Conservation (phyloP, 805 yeast genomes). For the Starmera quercuum region DNA sequence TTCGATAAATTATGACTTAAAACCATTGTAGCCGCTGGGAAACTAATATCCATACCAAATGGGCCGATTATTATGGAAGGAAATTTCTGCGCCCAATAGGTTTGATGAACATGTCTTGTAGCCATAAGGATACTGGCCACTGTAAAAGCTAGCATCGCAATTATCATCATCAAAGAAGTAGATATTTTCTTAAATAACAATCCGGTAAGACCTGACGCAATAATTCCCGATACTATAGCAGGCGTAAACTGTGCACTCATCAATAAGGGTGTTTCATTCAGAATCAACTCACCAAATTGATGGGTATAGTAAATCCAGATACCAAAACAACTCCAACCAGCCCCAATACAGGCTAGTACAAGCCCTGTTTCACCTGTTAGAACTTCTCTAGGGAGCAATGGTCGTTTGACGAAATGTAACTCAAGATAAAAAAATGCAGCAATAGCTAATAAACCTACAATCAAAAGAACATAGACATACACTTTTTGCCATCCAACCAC, state of each 20-base stretch:
- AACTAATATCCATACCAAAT: conserved; percentile 64
- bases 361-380: conserved; percentile 35
- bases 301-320: conserved; percentile 52
- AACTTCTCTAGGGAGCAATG: conserved; percentile 40
- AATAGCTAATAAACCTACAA: conserved; percentile 35
- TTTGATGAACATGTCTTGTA: conserved; percentile 43
- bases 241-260: conserved; percentile 35
- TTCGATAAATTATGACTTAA: conserved; percentile 45
- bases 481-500: conserved; percentile 50
- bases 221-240: conserved; percentile 37
- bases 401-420: conserved; percentile 29
- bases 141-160: conserved; percentile 40
- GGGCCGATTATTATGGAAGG: conserved; percentile 42
- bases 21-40: conserved; percentile 59
- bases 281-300: conserved; percentile 35
- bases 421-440: conserved; percentile 38
- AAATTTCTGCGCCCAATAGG: conserved; percentile 48
- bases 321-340: conserved; percentile 67
- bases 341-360: conserved; percentile 37
- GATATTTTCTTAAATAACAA: conserved; percentile 30
- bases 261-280: conserved; percentile 34
- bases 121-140: conserved; percentile 40
- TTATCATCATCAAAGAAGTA: conserved; percentile 36
- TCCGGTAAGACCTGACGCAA: conserved; percentile 44
- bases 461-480: conserved; percentile 43